phyloP scores from a whole-genome alignment of 306 rosid genomes.

The Pterocarpus santalinus region DNA sequence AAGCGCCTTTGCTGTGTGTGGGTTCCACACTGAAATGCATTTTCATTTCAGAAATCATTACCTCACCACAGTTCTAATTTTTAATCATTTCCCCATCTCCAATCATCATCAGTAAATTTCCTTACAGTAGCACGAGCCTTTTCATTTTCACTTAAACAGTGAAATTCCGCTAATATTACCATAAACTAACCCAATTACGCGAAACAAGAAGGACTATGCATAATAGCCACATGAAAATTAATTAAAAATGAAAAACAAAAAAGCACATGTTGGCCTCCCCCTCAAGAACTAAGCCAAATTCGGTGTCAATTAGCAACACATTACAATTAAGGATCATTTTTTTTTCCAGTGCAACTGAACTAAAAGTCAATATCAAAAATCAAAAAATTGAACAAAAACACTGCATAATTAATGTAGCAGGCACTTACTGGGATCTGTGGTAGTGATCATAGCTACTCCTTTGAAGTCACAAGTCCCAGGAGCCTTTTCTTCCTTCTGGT shows the following conservation, averaged over 20 bases:
- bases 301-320: slow-evolving; percentile 30
- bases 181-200: slow-evolving; percentile 35
- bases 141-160: slow-evolving; percentile 17
- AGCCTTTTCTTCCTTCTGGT: slow-evolving; percentile 76
- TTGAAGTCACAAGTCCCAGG: slow-evolving; percentile 93
- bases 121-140: slow-evolving; percentile 5
- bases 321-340: background rate
- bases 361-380: background rate
- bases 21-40: slow-evolving; percentile 50
- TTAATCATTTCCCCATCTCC: slow-evolving; percentile 30
- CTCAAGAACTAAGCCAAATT: slow-evolving; percentile 14
- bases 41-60: slow-evolving; percentile 47
- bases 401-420: background rate
- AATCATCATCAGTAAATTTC: slow-evolving; percentile 34
- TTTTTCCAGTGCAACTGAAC: background rate
- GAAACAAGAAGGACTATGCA: slow-evolving; percentile 19
- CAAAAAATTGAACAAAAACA: background rate
- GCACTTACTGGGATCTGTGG: slow-evolving; percentile 93
- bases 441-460: slow-evolving; percentile 93
- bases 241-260: too few species aligned
- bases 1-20: slow-evolving; percentile 48
- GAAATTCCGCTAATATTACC: background rate
- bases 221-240: slow-evolving; percentile 7
- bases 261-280: too few species aligned
- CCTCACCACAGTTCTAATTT: slow-evolving; percentile 24